Conservation (phyloP, 257 asterid species). For the Penstemon barbatus region DNA sequence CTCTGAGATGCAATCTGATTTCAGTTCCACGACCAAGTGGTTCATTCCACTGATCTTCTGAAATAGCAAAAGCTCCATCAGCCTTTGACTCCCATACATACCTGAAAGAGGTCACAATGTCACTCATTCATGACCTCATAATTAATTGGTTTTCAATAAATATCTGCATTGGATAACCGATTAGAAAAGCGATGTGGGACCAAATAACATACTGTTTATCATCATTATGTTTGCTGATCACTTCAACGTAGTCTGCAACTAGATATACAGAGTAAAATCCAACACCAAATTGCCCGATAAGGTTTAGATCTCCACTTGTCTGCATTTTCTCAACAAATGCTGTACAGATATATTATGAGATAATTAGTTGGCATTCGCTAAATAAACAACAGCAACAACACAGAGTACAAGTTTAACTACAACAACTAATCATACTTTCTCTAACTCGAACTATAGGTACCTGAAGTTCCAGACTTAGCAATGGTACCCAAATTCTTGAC, state of each 20-base stretch:
- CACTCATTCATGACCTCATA: conserved; percentile 9
- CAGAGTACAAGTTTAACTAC: conserved; percentile 1
- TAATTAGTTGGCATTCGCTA: conserved; percentile 7
- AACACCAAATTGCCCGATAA: conserved; percentile 96
- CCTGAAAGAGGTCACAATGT: conserved; percentile 42
- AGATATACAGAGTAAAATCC: conserved; percentile 94
- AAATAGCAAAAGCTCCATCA: conserved; percentile 87
- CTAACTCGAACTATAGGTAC: conserved; percentile 33
- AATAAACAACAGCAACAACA: background rate
- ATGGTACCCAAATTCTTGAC: conserved; percentile 96
- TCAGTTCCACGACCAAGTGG: conserved; percentile 98
- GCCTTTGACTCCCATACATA: conserved; percentile 93
- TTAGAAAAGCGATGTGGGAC: background rate
- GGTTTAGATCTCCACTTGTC: conserved; percentile 85
- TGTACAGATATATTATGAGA: conserved; percentile 28
- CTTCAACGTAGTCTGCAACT: conserved; percentile 92
- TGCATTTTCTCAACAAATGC: conserved; percentile 98
- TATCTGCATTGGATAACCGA: background rate
- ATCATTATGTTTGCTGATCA: conserved; percentile 84
- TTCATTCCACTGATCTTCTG: conserved; percentile 83
- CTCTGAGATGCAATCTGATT: conserved; percentile 82
- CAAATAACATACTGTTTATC: conserved; percentile 72
- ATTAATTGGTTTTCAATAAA: background rate
- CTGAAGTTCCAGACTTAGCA: conserved; percentile 98
- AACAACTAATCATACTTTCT: background rate